Base-by-base conservation (phyloP, 768 basidiomycete species). In the Phanerochaete carnosa region DNA sequence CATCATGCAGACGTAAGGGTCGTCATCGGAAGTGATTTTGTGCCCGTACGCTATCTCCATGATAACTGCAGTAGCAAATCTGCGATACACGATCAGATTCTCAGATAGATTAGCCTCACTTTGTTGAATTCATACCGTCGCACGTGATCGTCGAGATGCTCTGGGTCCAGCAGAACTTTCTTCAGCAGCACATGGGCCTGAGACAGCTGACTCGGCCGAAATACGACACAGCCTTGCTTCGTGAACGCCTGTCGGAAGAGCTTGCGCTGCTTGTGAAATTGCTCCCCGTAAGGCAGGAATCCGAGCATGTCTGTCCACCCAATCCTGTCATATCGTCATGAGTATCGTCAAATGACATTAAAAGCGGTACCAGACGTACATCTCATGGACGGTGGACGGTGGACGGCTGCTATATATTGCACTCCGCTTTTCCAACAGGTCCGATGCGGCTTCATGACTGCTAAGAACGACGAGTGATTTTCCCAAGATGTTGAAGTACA, bases 401-500 rank as follows among this genome's bases (percentile, higher is more conserved):
- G 77, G 77, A 23, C 78, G 64, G 61, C 73, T 77, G 15, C 78
- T 78, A 56, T 79, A 79, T 49, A 69, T 62, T 9, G 59, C 65
- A 26, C 73, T 72, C n/a, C 76, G 74, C 55, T 74, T 72, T n/a
- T 79, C 74, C 23, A 79, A 62, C 1, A 79, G 66, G 45, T 70
- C 74, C 45, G 64, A 70, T 3, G 74, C 77, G 11, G 68, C 58
- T 54, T 69, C 64, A 29, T 58, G 52, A 32, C 69, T 73, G 51
- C 74, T 73, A 11, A 78, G 63, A 45, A 78, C 52, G 35, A 79
- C 58, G 39, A 78, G 66, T 26, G 65, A 63, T 47, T 67, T 66
- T 9, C 76, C 74, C 5, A 77, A 66, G 49, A 74, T 64, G 23
- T 61, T 65, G 30, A 74, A 68, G 49, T 73, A 70, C 33, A 70